Conservation (phyloP, 2,329 filamentous ascomycete genomes). For the Magnaporthales sp. region DNA sequence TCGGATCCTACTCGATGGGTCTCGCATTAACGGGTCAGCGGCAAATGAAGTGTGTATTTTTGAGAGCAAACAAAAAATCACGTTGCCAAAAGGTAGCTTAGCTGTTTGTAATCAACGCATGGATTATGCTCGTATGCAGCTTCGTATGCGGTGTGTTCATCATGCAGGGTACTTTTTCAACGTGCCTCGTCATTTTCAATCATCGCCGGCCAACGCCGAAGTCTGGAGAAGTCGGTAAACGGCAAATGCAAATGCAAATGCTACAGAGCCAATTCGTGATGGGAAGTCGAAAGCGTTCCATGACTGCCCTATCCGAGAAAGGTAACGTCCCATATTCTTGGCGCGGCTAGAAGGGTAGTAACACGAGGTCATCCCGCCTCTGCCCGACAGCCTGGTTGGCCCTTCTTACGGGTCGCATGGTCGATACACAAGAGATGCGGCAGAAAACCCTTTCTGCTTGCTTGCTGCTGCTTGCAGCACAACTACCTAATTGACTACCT, state of each 20-base stretch:
- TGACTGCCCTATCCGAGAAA: background rate
- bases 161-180: background rate
- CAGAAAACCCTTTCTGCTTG: background rate
- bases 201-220: background rate
- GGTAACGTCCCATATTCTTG: background rate
- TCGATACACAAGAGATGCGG: background rate
- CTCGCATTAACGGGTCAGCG: background rate
- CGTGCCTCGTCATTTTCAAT: background rate
- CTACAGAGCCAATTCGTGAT: background rate
- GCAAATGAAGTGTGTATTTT: background rate
- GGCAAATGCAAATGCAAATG: too few relatives aligned
- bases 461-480: background rate
- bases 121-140: background rate
- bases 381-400: background rate
- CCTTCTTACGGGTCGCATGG: background rate
- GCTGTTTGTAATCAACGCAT: background rate
- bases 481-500: background rate
- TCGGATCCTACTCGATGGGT: background rate
- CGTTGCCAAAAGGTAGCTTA: background rate
- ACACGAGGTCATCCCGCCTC: background rate
- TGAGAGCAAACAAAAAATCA: background rate
- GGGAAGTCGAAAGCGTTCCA: background rate
- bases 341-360: background rate
- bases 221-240: background rate
- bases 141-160: background rate